Evolutionary conservation across 2,329 filamentous ascomycete species (phyloP).

Genomic region (Sarocladium oryzae): DNA sequence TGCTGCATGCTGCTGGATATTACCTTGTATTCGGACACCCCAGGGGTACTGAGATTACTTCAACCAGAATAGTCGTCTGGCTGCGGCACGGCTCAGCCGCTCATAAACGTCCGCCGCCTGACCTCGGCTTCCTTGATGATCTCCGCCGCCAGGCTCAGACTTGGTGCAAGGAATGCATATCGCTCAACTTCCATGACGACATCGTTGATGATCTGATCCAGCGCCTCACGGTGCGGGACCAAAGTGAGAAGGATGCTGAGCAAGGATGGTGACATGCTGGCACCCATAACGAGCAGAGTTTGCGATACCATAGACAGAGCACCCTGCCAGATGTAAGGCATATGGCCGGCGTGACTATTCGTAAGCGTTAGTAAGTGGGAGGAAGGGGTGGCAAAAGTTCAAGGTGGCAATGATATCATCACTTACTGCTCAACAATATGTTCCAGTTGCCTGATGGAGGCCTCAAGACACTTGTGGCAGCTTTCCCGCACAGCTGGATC

Average conservation of each 20-base stretch:
- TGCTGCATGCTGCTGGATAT: background rate
- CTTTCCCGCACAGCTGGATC: conserved; percentile 70
- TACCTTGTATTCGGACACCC: background rate
- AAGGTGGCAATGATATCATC: background rate
- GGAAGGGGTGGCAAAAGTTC: background rate
- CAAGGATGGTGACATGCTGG: conserved; percentile 71
- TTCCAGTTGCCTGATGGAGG: conserved; percentile 72
- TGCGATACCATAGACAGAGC: conserved; percentile 78
- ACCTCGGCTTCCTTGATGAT: conserved; percentile 75
- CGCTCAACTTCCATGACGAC: conserved; percentile 70
- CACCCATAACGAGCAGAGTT: conserved; percentile 75
- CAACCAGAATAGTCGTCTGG: background rate
- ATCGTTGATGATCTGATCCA: conserved; percentile 72
- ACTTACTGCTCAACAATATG: conserved; percentile 70
- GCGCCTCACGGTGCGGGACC: conserved; percentile 49
- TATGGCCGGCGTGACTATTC: conserved; percentile 66
- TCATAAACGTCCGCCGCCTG: conserved; percentile 57
- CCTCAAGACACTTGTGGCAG: conserved; percentile 76
- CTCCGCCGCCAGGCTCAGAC: conserved; percentile 67
- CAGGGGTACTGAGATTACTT: background rate
- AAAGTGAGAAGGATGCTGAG: conserved; percentile 55
- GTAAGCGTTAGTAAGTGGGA: conserved; percentile 13
- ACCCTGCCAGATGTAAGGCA: conserved; percentile 82
- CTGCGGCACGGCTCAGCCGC: conserved; percentile 30
- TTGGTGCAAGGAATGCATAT: conserved; percentile 69